Base-by-base conservation (phyloP, 371 early-diverging fungal species). In the Mucor plumbeus region DNA sequence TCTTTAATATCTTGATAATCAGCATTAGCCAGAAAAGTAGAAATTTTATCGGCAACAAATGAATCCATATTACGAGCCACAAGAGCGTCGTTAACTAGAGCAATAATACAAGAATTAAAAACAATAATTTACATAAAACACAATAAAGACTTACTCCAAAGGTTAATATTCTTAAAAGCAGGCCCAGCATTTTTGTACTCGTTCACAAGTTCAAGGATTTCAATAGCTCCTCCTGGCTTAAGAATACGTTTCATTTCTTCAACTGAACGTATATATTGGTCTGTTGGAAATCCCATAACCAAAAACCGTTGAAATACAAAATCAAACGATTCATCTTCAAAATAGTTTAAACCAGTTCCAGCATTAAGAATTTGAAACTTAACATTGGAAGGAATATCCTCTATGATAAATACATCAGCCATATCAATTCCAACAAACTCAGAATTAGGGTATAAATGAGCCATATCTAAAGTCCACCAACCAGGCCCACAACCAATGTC, bases 401-500 rank as follows among this genome's bases (percentile, higher is more conserved):
- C 40, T 0, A 58, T 71, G 17, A 72, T 47, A 68, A 83, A 81
- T 0, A 76, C 73, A 41, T 75, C 74, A 4, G 84, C 78, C 75
- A 81, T 79, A 43, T 83, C 84, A 21, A 83, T 71, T 10, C 75
- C 84, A 33, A 78, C 41, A 70, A 83, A 83, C 38, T 76, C 44
- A 0, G 83, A 83, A 15, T 74, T 76, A 5, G 83, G 83, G 56
- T 83, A 81, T 7, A 69, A 31, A 11, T 54, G 53, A 5, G 81
- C 83, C 83, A 83, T 83, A 36, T 83, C 83, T 55, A 72, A 10
- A n/a, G 77, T 74, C 83, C 83, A 82, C 72, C 73, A 78, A 11
- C 80, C 83, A 53, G 83, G 83, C 3, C 83, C 83, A 71, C 83
- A 82, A 4, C 84, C 84, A 33, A 81, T 72, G 31, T 83, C 84